phyloP scores from a whole-genome alignment of 2,329 filamentous ascomycete species.

The Xylaria arbuscula region DNA sequence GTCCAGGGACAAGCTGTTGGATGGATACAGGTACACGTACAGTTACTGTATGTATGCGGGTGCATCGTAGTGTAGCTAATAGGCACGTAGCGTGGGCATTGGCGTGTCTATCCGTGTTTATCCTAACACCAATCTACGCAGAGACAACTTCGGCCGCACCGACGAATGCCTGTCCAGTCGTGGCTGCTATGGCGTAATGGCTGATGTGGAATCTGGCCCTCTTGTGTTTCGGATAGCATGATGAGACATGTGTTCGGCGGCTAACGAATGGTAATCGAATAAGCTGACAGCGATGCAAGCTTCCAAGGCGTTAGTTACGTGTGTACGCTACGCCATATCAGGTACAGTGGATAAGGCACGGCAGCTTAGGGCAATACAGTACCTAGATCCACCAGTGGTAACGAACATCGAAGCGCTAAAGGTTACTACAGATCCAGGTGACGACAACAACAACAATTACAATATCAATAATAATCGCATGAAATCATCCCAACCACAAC shows the following conservation, averaged over 20 bases:
- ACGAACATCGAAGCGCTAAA: constrained; percentile 14
- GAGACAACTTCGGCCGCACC: constrained; percentile 28
- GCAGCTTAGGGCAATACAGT: background rate
- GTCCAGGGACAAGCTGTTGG: constrained; percentile 11
- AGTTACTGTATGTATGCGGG: constrained; percentile 18
- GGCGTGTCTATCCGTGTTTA: constrained; percentile 26
- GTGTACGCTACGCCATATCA: no score
- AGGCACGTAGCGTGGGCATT: constrained; percentile 18
- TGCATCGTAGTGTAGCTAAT: constrained; percentile 32
- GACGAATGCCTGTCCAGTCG: constrained; percentile 22
- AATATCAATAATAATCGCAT: background rate
- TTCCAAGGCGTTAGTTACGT: no score
- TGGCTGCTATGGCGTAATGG: constrained; percentile 24
- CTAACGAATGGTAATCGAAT: constrained; percentile 37
- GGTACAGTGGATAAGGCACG: no score
- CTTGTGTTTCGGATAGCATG: constrained; percentile 43
- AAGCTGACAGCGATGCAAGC: constrained; percentile 7
- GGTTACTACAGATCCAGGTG: background rate
- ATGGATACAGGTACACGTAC: background rate
- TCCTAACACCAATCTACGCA: constrained; percentile 19
- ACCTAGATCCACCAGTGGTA: background rate
- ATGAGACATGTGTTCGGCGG: constrained; percentile 45
- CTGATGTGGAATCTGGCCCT: constrained; percentile 31
- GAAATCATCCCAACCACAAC: background rate
- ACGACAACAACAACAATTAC: background rate